A percentile compares a stretch with the other conserved stretches of the same genome.
Evolutionary conservation across 1,139 yeast genomes (phyloP).

Genomic region (Candida dubliniensis): DNA sequence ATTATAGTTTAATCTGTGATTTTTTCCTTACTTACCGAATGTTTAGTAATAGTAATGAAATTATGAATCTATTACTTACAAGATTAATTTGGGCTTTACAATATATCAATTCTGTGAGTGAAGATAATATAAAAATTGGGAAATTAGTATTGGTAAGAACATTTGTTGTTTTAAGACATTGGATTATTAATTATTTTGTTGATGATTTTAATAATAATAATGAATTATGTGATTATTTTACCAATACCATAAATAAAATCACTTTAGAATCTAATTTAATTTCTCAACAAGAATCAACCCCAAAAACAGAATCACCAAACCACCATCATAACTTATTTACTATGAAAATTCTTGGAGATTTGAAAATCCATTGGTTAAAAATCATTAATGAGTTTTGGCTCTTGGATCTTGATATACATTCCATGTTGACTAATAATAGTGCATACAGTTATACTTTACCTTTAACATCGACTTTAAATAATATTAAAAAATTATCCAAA

Average conservation of each 20-base stretch:
- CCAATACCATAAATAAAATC: slow-evolving; percentile 50
- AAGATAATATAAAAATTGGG: slow-evolving; percentile 50
- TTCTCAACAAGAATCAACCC: neutral
- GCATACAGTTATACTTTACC: slow-evolving; percentile 31
- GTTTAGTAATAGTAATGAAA: slow-evolving; percentile 56
- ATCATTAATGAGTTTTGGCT: slow-evolving; percentile 37
- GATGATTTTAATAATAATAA: slow-evolving; percentile 61
- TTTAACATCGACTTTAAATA: slow-evolving; percentile 22
- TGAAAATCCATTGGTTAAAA: slow-evolving; percentile 43
- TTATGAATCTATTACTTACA: slow-evolving; percentile 60
- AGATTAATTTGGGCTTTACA: slow-evolving; percentile 76
- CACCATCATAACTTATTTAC: slow-evolving; percentile 25
- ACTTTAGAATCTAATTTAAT: slow-evolving; percentile 34
- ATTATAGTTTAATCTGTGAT: slow-evolving; percentile 77
- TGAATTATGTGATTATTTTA: slow-evolving; percentile 48
- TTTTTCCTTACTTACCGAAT: slow-evolving; percentile 82
- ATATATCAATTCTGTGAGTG: slow-evolving; percentile 32
- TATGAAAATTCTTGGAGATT: slow-evolving; percentile 46
- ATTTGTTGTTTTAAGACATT: slow-evolving; percentile 84
- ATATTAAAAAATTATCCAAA: slow-evolving; percentile 26
- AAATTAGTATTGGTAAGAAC: slow-evolving; percentile 76
- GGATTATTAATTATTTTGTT: slow-evolving; percentile 76
- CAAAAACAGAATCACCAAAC: slow-evolving; percentile 2
- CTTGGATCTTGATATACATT: slow-evolving; percentile 25
- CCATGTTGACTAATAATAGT: slow-evolving; percentile 16